These are phyloP conservation scores for Hura crepitans DNA, from an alignment of 441 rosid species.

Conservation along the genomic window DNA sequence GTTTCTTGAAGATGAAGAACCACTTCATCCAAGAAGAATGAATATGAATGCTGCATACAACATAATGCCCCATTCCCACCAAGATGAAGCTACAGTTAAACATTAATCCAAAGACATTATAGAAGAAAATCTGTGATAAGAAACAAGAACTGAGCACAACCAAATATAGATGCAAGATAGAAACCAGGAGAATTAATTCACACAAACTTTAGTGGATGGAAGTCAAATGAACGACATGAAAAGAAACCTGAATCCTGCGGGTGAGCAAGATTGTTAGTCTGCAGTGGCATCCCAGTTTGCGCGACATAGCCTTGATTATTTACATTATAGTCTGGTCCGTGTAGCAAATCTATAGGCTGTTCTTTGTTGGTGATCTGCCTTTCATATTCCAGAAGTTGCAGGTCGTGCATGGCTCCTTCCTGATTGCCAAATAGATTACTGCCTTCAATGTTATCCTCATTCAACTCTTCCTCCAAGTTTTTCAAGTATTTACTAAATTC, in stretches of 20 bases:
- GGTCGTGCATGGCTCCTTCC: slow-evolving; percentile 35
- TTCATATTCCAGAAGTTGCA: slow-evolving; percentile 33
- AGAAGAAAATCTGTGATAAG: background rate
- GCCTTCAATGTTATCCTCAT: slow-evolving; percentile 46
- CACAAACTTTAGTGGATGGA: slow-evolving; percentile 8
- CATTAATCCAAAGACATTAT: background rate
- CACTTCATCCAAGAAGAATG: slow-evolving; percentile 12
- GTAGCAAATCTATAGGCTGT: slow-evolving; percentile 29
- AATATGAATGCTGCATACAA: background rate
- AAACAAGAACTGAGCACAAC: background rate
- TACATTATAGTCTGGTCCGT: slow-evolving; percentile 32
- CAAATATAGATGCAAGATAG: background rate
- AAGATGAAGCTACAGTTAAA: background rate
- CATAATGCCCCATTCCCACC: background rate
- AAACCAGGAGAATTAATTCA: background rate
- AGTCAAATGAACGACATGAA: slow-evolving; percentile 16
- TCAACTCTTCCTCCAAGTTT: slow-evolving; percentile 66
- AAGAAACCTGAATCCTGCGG: slow-evolving; percentile 59
- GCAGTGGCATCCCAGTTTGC: slow-evolving; percentile 32
- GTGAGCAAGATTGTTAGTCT: slow-evolving; percentile 34
- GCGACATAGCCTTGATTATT: slow-evolving; percentile 40
- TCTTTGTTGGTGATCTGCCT: slow-evolving; percentile 29
- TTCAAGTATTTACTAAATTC: slow-evolving; percentile 52
- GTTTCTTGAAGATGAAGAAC: background rate
- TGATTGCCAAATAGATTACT: slow-evolving; percentile 34